These are phyloP conservation scores for Syzygium oleosum DNA, from an alignment of 345 rosid genomes.

Conservation along the genomic window DNA sequence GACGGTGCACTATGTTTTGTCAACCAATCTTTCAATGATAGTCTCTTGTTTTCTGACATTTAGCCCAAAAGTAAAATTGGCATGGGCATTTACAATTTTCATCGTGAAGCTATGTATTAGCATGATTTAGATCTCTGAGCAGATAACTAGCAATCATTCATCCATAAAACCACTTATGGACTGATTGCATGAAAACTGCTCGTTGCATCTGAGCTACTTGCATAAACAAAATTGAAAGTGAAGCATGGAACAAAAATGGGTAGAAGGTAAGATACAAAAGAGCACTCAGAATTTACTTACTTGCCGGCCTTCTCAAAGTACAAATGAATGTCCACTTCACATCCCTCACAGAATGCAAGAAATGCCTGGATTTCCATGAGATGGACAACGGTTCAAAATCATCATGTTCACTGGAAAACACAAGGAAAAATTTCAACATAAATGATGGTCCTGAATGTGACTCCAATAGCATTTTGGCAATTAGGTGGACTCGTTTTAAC, in stretches of 20 bases:
- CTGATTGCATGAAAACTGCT: not conserved
- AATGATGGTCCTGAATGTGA: not conserved
- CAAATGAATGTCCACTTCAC: constrained; percentile 72
- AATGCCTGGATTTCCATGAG: constrained; percentile 52
- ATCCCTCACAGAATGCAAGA: constrained; percentile 77
- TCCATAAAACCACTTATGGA: not conserved
- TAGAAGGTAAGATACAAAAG: not conserved
- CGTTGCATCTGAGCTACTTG: not conserved
- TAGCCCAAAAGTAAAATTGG: not conserved
- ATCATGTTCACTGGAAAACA: not conserved
- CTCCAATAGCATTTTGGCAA: not conserved
- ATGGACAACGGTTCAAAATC: not conserved
- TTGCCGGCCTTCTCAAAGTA: constrained; percentile 83
- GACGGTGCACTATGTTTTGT: not conserved
- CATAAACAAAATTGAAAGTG: not conserved
- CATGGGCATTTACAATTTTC: not conserved
- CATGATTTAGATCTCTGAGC: not conserved
- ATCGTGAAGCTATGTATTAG: not conserved
- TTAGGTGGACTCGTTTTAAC: not conserved
- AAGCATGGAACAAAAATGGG: not conserved
- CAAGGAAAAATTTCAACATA: not conserved
- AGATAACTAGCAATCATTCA: not conserved
- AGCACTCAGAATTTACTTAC: constrained; percentile 37
- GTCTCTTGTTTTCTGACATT: not conserved
- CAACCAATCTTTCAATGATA: not conserved